Percentiles rank a stretch among this genome's conserved stretches.
Evolutionary conservation across 148 eudicot species (phyloP).

Genomic region (Drosera capensis): DNA sequence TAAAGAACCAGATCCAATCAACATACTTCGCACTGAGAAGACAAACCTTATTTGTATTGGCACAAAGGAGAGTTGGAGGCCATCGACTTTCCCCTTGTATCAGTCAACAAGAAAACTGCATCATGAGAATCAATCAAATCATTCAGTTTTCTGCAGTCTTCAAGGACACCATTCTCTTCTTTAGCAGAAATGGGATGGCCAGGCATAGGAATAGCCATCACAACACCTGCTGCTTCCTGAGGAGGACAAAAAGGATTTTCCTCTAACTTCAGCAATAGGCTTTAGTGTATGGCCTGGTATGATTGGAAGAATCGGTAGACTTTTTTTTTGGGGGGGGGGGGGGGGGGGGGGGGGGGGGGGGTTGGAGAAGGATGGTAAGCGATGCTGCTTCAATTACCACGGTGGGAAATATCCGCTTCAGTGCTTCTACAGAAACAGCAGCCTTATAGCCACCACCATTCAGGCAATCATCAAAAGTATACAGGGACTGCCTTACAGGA

Average conservation of each 20-base stretch:
- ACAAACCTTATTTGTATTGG: slow-evolving; percentile 66
- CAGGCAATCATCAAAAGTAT: slow-evolving; percentile 70
- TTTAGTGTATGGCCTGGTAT: neutral
- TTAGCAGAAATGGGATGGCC: slow-evolving; percentile 69
- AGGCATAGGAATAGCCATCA: slow-evolving; percentile 95
- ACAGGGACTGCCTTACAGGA: slow-evolving; percentile 87
- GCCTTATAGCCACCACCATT: slow-evolving; percentile 83
- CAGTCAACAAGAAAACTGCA: slow-evolving; percentile 76
- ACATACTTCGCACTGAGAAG: neutral
- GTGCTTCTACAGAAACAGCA: slow-evolving; percentile 53
- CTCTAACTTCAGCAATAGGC: neutral
- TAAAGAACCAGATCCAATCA: neutral
- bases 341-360: neutral
- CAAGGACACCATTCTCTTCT: slow-evolving; percentile 54
- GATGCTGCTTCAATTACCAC: slow-evolving; percentile 28
- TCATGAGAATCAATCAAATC: slow-evolving; percentile 69
- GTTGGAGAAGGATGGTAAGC: neutral
- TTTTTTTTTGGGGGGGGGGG: neutral
- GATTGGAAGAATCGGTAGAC: neutral
- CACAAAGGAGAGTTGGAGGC: slow-evolving; percentile 76
- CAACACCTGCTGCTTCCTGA: slow-evolving; percentile 84
- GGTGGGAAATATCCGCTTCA: slow-evolving; percentile 61
- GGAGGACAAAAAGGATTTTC: slow-evolving; percentile 4
- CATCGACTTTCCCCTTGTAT: slow-evolving; percentile 97
- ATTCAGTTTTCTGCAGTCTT: slow-evolving; percentile 55